phyloP scores from a whole-genome alignment of 257 asterid genomes.

The Plantago elongata region DNA sequence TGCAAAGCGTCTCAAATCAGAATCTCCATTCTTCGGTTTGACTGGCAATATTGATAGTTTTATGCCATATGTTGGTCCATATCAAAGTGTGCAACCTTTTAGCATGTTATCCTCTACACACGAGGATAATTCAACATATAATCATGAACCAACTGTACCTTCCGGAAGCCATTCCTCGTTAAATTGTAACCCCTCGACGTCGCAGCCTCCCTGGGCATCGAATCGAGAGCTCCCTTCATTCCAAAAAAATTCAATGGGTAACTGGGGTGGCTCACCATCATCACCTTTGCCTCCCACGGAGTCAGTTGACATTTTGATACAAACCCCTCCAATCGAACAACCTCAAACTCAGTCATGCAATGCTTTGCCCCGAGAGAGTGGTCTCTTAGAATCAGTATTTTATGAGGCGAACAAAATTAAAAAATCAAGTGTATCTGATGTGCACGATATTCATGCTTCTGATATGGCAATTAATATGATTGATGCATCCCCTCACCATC shows the following conservation, averaged over 20 bases:
- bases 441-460: conserved; percentile 19
- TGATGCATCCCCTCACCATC: conserved; percentile 25
- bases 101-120: conserved; percentile 22
- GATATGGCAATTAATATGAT: conserved; percentile 13
- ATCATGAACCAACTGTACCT: conserved; percentile 24
- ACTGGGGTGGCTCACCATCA: conserved; percentile 41
- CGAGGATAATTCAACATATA: conserved; percentile 25
- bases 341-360: conserved; percentile 27
- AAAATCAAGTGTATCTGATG: conserved; percentile 20
- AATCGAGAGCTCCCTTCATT: conserved; percentile 76
- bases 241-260: conserved; percentile 41
- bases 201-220: conserved; percentile 42
- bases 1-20: conserved; percentile 44
- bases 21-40: conserved; percentile 20
- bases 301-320: conserved; percentile 37
- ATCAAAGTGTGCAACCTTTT: conserved; percentile 30
- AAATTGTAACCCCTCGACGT: conserved; percentile 39
- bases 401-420: conserved; percentile 35
- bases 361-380: conserved; percentile 41
- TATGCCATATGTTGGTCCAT: conserved; percentile 24
- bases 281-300: conserved; percentile 44
- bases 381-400: conserved; percentile 52
- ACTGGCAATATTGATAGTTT: conserved; percentile 21
- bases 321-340: conserved; percentile 34
- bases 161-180: conserved; percentile 37